A percentile compares a stretch with the other conserved stretches of the same genome.
Conservation (phyloP, 2,329 filamentous ascomycete genomes). For the Achaetomium macrosporum region DNA sequence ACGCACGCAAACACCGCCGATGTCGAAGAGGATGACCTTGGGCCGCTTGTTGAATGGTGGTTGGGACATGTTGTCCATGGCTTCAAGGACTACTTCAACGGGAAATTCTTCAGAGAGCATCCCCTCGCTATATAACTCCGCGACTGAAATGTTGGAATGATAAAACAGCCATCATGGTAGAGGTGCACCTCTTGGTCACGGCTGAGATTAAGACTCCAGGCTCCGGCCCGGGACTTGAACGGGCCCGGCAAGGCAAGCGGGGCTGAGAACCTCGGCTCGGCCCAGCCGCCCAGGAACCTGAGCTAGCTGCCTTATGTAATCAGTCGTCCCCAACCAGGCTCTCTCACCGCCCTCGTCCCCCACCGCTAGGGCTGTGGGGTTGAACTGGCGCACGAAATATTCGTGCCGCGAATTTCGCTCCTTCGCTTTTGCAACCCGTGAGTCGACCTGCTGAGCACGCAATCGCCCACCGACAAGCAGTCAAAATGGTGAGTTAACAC, state of each 20-base stretch:
- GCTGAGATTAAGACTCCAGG: background rate
- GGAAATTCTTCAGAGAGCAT: slow-evolving; percentile 24
- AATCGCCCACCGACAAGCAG: slow-evolving; percentile 45
- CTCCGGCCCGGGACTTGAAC: background rate
- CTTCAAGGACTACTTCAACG: slow-evolving; percentile 29
- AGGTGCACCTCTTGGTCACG: background rate
- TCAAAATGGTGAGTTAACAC: slow-evolving; percentile 63
- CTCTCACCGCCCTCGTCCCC: slow-evolving; percentile 28
- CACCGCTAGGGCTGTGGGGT: slow-evolving; percentile 34
- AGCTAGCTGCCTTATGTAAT: slow-evolving; percentile 4
- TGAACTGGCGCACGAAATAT: slow-evolving; percentile 32
- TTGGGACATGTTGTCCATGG: slow-evolving; percentile 34
- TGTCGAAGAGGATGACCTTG: slow-evolving; percentile 83
- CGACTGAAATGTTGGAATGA: background rate
- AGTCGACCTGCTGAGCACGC: slow-evolving; percentile 29
- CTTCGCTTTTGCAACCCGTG: slow-evolving; percentile 27
- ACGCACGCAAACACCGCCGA: slow-evolving; percentile 91
- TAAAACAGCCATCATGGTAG: slow-evolving; percentile 4
- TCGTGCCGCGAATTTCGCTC: slow-evolving; percentile 24
- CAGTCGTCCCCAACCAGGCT: slow-evolving; percentile 33
- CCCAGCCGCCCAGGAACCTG: background rate
- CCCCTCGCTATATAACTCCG: background rate
- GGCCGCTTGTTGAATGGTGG: slow-evolving; percentile 40
- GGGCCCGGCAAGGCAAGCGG: slow-evolving; percentile 4
- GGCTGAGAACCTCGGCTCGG: slow-evolving; percentile 22